These are phyloP conservation scores for Letharia columbiana DNA, from an alignment of 495 filamentous ascomycete species.

Conservation along the genomic window DNA sequence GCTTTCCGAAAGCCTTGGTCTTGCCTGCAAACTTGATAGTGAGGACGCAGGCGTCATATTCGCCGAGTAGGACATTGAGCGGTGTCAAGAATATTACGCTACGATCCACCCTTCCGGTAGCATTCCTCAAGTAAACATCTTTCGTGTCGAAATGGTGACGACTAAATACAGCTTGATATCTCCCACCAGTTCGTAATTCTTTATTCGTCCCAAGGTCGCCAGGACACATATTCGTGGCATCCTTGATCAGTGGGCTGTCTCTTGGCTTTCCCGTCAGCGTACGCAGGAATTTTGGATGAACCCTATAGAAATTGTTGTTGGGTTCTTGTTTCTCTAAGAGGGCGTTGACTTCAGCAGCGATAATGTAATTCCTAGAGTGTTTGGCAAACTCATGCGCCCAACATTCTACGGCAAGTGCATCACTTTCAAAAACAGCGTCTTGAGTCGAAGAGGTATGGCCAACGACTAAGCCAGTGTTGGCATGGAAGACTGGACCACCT, in stretches of 20 bases:
- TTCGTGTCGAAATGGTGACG: background rate
- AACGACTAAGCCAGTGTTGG: background rate
- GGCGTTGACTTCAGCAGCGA: background rate
- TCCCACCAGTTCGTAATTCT: background rate
- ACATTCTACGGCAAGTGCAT: background rate
- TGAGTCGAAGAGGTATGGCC: conserved; percentile 3
- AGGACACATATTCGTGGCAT: background rate
- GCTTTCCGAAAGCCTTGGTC: background rate
- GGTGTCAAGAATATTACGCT: background rate
- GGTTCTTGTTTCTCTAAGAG: background rate
- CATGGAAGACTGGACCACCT: conserved; percentile 1
- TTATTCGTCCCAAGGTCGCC: background rate
- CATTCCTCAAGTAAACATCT: background rate
- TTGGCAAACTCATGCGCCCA: background rate
- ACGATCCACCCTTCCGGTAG: background rate
- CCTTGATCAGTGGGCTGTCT: background rate
- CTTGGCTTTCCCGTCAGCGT: background rate
- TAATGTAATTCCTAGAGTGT: background rate
- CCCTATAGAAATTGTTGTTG: background rate
- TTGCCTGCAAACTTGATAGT: background rate
- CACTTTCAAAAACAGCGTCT: background rate
- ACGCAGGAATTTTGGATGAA: conserved; percentile 4
- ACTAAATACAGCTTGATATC: conserved; percentile 1
- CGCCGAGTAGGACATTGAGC: background rate
- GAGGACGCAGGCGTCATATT: background rate